Percentiles rank a stretch among this genome's conserved stretches.
These are phyloP conservation scores for Diaporthe aspalathi DNA, from an alignment of 2,329 filamentous ascomycete species.

Conservation along the genomic window DNA sequence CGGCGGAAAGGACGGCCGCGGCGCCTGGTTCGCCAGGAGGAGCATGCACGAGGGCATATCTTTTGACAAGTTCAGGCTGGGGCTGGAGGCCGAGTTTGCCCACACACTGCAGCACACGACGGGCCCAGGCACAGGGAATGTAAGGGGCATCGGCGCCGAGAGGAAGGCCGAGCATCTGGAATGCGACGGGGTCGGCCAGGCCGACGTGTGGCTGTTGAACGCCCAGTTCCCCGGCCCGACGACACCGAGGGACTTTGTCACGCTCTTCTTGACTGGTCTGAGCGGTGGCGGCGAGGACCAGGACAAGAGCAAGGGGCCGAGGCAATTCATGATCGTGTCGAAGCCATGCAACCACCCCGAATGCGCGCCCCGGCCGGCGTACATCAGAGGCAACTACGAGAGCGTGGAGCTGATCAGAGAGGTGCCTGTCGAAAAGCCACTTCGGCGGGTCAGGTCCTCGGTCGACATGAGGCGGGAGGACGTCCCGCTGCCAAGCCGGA, in stretches of 20 bases:
- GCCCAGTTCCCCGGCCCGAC: conserved; percentile 92
- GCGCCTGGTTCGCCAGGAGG: conserved; percentile 88
- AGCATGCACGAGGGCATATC: conserved; percentile 84
- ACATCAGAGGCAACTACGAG: conserved; percentile 88
- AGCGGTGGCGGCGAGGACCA: conserved; percentile 40
- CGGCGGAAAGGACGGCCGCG: conserved; percentile 80
- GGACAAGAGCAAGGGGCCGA: conserved; percentile 60
- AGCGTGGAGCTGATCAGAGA: conserved; percentile 93
- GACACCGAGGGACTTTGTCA: conserved; percentile 88
- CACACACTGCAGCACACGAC: conserved; percentile 70
- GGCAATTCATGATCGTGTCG: conserved; percentile 88
- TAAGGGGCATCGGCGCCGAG: conserved; percentile 89
- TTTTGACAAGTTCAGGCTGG: conserved; percentile 82
- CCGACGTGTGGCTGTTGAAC: conserved; percentile 85
- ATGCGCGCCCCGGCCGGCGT: conserved; percentile 75
- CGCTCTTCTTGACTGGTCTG: conserved; percentile 72
- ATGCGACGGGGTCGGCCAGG: conserved; percentile 67
- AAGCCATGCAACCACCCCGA: conserved; percentile 84
- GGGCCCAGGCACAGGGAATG: conserved; percentile 77
- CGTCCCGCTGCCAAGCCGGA: conserved; percentile 43
- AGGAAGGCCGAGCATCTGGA: conserved; percentile 73
- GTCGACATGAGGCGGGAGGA: conserved; percentile 54
- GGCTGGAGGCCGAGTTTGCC: conserved; percentile 81
- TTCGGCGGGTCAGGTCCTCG: conserved; percentile 57
- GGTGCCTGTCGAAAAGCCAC: conserved; percentile 67